Percentiles rank a stretch among this genome's conserved stretches.
Conservation (phyloP, 2,329 filamentous ascomycete species). For the Colletotrichum higginsianum region DNA sequence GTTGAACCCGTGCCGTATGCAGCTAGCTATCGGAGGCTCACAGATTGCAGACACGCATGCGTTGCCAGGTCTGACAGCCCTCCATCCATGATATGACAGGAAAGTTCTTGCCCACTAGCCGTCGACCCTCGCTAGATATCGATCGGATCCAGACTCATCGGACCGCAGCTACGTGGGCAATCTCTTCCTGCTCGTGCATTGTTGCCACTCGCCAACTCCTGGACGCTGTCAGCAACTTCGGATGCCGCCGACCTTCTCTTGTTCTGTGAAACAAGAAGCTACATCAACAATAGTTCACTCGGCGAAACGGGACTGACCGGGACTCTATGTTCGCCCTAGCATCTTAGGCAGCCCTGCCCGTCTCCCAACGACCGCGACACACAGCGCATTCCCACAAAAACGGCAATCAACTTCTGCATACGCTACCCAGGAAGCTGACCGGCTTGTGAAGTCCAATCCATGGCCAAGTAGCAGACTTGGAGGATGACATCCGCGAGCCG, state of each 20-base stretch:
- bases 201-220: conserved; percentile 5
- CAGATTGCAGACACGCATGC: conserved; percentile 17
- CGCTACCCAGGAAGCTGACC: neutral
- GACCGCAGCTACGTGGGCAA: conserved; percentile 29
- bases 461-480: neutral
- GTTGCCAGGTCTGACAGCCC: conserved; percentile 17
- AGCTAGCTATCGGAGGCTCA: conserved; percentile 28
- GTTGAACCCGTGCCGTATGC: conserved; percentile 22
- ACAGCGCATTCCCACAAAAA: neutral
- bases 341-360: neutral
- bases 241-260: conserved; percentile 8
- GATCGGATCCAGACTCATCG: conserved; percentile 29
- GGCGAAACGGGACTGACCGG: conserved; percentile 1
- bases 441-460: neutral
- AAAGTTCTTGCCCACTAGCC: conserved; percentile 1
- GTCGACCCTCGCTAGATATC: conserved; percentile 15
- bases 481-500: neutral
- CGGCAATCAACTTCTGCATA: neutral
- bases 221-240: neutral
- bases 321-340: neutral
- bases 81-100: conserved; percentile 14
- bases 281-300: neutral
- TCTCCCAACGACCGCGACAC: conserved; percentile 1
- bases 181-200: conserved; percentile 21
- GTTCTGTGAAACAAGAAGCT: conserved; percentile 23